Evolutionary conservation across 2,329 filamentous ascomycete genomes (phyloP).

Genomic region (Ophiostoma sp.): DNA sequence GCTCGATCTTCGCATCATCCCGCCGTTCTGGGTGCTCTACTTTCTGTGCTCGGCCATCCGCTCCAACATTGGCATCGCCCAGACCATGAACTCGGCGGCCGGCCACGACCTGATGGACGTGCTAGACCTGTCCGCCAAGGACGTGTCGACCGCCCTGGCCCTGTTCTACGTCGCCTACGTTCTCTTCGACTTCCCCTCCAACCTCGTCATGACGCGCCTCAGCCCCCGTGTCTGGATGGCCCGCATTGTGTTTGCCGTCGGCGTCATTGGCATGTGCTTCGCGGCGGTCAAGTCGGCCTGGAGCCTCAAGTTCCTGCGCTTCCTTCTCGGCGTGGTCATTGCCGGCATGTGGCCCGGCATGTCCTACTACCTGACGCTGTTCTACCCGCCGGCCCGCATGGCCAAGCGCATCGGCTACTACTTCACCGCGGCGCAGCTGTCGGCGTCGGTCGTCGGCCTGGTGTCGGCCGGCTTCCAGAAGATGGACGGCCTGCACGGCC

Average conservation of each 20-base stretch:
- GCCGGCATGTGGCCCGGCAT: conserved; percentile 95
- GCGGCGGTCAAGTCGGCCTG: conserved; percentile 75
- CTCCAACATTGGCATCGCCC: conserved; percentile 87
- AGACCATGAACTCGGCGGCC: conserved; percentile 76
- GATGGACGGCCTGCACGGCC: conserved; percentile 72
- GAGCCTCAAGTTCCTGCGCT: conserved; percentile 82
- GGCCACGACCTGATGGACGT: conserved; percentile 71
- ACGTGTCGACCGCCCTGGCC: conserved; percentile 77
- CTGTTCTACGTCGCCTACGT: conserved; percentile 93
- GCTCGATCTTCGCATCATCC: conserved; percentile 56
- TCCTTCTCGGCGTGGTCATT: conserved; percentile 79
- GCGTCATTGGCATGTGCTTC: conserved; percentile 77
- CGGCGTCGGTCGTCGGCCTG: conserved; percentile 80
- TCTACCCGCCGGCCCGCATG: conserved; percentile 81
- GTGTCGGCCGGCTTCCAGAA: conserved; percentile 88
- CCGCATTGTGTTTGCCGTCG: conserved; percentile 81
- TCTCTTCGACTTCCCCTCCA: conserved; percentile 81
- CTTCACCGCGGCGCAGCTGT: conserved; percentile 83
- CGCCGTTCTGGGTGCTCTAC: conserved; percentile 81
- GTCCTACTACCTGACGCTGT: conserved; percentile 86
- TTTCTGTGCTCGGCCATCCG: conserved; percentile 89
- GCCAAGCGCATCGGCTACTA: conserved; percentile 83
- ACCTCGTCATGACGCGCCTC: conserved; percentile 78
- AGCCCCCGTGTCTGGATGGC: conserved; percentile 89
- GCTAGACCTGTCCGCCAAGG: conserved; percentile 63